Evolutionary conservation across 176 grass and related monocot genomes (phyloP), one percentile per base, ranked within the genome.

Genomic region (Chloris gayana): DNA sequence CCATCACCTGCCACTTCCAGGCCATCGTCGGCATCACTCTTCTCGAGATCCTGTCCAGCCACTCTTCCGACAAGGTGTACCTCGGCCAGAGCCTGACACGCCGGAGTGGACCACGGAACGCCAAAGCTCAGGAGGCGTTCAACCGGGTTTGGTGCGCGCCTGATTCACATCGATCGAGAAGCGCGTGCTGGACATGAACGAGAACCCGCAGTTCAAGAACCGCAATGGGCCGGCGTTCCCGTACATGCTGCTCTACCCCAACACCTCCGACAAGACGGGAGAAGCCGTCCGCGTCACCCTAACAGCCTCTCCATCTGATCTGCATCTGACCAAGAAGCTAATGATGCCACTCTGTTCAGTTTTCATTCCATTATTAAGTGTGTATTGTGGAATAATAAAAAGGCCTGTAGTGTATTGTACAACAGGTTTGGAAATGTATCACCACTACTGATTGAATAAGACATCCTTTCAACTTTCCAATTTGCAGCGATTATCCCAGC

Each of bases 41-140:
- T 11, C 66, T 91, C 26, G 92, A 94, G 92, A 25, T 94, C 8
- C 84, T 94, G 2, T 94, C 92, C 5, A 85, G 76, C 68, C 92
- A 94, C 87, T 91, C 92, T 38, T 79, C 92, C 19, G 92, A 94
- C 85, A 89, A 94, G 86, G 32, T 94, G 15, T 94, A 94, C 78
- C 83, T 94, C 4, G 92, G 92, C 0, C 92, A 94, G 82, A 83
- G 92, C 4, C n/a, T n/a, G 92, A 89, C 84, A 94, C 84, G 41
- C 79, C 89, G 5, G 84, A 39, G 68, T 94, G 92, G 92, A 89
- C 92, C 9, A 65, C 86, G 9, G 92, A 94, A 94, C 82, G 12
- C 34, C 76, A 31, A 5, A 63, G 89, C 86, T 42, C 29, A 76
- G 9, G 58, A 24, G 11, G 92, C 87, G 51, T 94, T 94, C 72